These are phyloP conservation scores for Cladosporium velox DNA, from an alignment of 2,329 filamentous ascomycete species.

Conservation along the genomic window DNA sequence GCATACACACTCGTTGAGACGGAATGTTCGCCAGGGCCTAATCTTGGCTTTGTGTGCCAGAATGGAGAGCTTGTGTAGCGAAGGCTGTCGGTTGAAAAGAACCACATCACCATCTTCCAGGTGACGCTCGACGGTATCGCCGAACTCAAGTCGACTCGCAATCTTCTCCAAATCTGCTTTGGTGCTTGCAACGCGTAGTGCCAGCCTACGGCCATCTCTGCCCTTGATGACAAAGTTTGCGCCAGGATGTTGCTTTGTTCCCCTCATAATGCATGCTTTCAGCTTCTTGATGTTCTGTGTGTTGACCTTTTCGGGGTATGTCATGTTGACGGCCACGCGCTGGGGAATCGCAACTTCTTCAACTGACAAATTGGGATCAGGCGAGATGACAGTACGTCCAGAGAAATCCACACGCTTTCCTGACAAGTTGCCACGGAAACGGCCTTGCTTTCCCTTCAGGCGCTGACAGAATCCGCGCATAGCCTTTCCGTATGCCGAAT, in stretches of 20 bases:
- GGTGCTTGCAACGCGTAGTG: constrained; percentile 58
- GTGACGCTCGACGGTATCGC: constrained; percentile 91
- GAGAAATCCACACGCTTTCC: constrained; percentile 99
- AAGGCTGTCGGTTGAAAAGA: constrained; percentile 96
- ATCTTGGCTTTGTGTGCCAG: constrained; percentile 94
- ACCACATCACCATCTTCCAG: constrained; percentile 94
- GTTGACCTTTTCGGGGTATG: constrained; percentile 87
- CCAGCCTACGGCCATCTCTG: constrained; percentile 68
- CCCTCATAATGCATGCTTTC: constrained; percentile 71
- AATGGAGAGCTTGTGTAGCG: constrained; percentile 97
- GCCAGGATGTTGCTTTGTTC: constrained; percentile 78
- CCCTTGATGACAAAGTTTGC: constrained; percentile 80
- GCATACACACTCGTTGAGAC: constrained; percentile 96
- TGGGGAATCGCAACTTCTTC: constrained; percentile 91
- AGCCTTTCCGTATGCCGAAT: constrained; percentile 81
- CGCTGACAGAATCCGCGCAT: constrained; percentile 94
- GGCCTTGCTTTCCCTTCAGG: constrained; percentile 94
- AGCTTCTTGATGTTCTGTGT: constrained; percentile 84
- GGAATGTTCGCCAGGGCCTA: constrained; percentile 91
- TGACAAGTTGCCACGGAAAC: constrained; percentile 93
- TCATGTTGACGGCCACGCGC: constrained; percentile 92
- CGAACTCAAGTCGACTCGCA: constrained; percentile 74
- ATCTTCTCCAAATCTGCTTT: constrained; percentile 62
- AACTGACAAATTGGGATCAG: constrained; percentile 90
- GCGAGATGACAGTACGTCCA: constrained; percentile 94